These are phyloP conservation scores for Orbilia ellipsospora DNA, from an alignment of 2,329 filamentous ascomycete genomes.

Conservation along the genomic window DNA sequence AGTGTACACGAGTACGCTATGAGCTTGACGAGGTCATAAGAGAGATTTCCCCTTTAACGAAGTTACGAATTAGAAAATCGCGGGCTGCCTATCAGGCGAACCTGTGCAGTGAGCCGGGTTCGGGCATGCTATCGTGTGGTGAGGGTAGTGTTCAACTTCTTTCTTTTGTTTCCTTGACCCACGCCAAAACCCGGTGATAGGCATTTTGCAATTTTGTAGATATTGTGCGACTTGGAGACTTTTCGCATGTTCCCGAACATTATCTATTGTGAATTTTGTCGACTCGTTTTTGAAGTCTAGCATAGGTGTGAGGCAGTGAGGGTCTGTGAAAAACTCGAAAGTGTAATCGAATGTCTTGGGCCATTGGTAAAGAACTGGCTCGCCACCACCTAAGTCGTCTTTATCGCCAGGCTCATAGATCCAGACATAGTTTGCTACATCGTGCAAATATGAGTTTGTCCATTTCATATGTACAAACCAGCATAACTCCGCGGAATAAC, in stretches of 20 bases:
- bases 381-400: neutral
- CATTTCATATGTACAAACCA: neutral
- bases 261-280: conserved; percentile 21
- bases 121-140: neutral
- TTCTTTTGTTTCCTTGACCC: conserved; percentile 20
- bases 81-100: neutral
- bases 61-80: neutral
- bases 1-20: neutral
- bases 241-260: conserved; percentile 7
- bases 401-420: conserved; percentile 7
- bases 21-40: conserved; percentile 6
- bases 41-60: neutral
- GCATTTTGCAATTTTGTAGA: conserved; percentile 15
- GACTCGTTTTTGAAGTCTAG: neutral
- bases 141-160: conserved; percentile 7
- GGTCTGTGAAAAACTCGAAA: conserved; percentile 30
- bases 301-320: conserved; percentile 12
- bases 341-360: conserved; percentile 19
- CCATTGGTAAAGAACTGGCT: conserved; percentile 2
- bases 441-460: neutral
- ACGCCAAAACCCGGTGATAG: conserved; percentile 14
- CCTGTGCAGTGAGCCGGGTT: conserved; percentile 21
- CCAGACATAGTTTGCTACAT: conserved; percentile 29
- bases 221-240: conserved; percentile 11
- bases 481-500: conserved; percentile 12